Evolutionary conservation across 2,329 filamentous ascomycete species (phyloP), one percentile per base, ranked within the genome.

Genomic region (Cladobotryum protrusum): DNA sequence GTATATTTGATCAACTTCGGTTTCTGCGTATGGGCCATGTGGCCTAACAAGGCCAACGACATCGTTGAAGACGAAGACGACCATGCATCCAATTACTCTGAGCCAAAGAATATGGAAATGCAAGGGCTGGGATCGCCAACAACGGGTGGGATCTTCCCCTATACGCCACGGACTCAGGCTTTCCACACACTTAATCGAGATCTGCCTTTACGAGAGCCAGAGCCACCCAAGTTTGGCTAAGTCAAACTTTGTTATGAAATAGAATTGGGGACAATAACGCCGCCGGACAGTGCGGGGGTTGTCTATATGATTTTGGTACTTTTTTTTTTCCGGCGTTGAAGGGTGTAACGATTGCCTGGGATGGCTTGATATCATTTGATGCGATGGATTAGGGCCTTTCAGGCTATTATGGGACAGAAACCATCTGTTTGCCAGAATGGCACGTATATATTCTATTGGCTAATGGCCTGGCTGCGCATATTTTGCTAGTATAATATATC

Each of bases 91-190:
- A 34, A 45, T 5, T 67, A 65, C 13, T 56, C 59, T 9, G 62
- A 66, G 55, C 47, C 67, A 62, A 72, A 72, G 40, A 68, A 70
- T 52, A 69, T 72, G 42, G 82, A 86, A 68, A 77, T 83, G 76
- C 74, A 77, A 49, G 70, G 69, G 54, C 62, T 61, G 5, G 62
- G 60, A 11, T 56, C 49, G 19, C 57, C 43, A 14, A 41, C 19
- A 35, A 37, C 51, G 18, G 39, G 47, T 13, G 47, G 55, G 33
- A 56, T 57, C 13, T 56, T 72, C 55, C 79, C 80, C 0, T 86
- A 76, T 55, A 87, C 83, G 6, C 84, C 83, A 5, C 67, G 85
- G 56, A 87, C 85, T 14, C 75, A 80, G 63, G 85, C 84, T 1
- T 87, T 87, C 62, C 75, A 86, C 59, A 76, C 77, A 12, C 69